A percentile compares a stretch with the other conserved stretches of the same genome.
These are phyloP conservation scores for Lithospermum erythrorhizon DNA, from an alignment of 257 asterid species.

Conservation along the genomic window DNA sequence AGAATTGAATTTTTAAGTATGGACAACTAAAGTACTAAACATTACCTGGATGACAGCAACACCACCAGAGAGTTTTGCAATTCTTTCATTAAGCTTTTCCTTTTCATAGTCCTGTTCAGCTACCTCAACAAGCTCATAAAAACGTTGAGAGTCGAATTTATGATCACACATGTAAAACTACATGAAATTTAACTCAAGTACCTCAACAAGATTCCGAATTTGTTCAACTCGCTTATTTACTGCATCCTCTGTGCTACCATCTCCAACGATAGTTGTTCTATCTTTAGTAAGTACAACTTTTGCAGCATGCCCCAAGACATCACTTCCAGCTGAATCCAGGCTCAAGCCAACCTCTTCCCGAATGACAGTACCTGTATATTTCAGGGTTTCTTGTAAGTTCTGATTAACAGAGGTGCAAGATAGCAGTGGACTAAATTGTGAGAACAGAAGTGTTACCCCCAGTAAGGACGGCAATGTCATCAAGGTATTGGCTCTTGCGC, in stretches of 20 bases:
- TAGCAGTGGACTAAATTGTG: background rate
- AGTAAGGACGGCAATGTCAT: conserved; percentile 25
- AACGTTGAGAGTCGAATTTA: background rate
- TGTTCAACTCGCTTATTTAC: conserved; percentile 26
- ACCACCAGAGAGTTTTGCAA: conserved; percentile 40
- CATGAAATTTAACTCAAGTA: background rate
- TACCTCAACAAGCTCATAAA: conserved; percentile 8
- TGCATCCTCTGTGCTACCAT: conserved; percentile 28
- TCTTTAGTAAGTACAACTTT: conserved; percentile 33
- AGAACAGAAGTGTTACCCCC: conserved; percentile 15
- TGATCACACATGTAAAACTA: background rate
- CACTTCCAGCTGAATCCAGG: conserved; percentile 21
- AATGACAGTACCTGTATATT: conserved; percentile 21
- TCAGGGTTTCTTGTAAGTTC: background rate
- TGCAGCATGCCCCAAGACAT: conserved; percentile 32
- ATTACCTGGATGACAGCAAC: conserved; percentile 38
- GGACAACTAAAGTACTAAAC: background rate
- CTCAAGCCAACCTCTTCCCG: conserved; percentile 27
- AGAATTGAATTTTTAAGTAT: background rate
- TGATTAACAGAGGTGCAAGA: background rate
- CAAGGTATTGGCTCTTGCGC: conserved; percentile 28
- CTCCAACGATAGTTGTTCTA: conserved; percentile 30
- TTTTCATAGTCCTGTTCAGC: conserved; percentile 28
- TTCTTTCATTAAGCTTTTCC: conserved; percentile 31
- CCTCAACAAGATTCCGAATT: conserved; percentile 26